Conservation (phyloP, 78 protist genomes). For the Dictyostelium citrinum region DNA sequence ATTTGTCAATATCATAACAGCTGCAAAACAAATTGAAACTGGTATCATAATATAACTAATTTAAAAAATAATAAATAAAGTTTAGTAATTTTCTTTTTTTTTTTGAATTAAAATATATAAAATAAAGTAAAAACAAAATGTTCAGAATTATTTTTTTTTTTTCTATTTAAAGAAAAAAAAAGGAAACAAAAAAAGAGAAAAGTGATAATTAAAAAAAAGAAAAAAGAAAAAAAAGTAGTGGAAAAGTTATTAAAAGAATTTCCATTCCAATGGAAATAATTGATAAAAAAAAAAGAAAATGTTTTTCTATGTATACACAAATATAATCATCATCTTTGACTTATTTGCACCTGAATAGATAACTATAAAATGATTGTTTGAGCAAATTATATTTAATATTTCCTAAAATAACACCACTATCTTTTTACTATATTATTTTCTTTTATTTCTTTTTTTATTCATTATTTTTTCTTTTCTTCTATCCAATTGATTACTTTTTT, state of each 20-base stretch:
- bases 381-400: not conserved
- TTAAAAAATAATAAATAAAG: not conserved
- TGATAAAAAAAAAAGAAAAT: too few species aligned
- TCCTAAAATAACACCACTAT: conserved; percentile 3
- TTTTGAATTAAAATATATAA: not conserved
- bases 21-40: conserved; percentile 63
- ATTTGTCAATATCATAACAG: conserved; percentile 50
- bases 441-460: not conserved
- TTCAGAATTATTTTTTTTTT: too few species aligned
- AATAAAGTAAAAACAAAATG: not conserved
- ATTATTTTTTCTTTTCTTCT: not conserved
- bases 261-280: not conserved
- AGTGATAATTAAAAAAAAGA: not conserved
- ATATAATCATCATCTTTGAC: not conserved
- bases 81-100: not conserved
- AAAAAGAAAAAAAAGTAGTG: not conserved
- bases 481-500: not conserved
- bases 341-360: not conserved
- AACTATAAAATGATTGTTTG: not conserved
- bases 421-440: not conserved
- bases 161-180: too few species aligned
- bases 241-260: not conserved
- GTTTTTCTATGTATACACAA: not conserved
- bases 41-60: conserved; percentile 56
- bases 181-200: not conserved